Evolutionary conservation across 768 basidiomycete species (phyloP), one percentile per base, ranked within the genome.

Genomic region (Mycena rebaudengoi): DNA sequence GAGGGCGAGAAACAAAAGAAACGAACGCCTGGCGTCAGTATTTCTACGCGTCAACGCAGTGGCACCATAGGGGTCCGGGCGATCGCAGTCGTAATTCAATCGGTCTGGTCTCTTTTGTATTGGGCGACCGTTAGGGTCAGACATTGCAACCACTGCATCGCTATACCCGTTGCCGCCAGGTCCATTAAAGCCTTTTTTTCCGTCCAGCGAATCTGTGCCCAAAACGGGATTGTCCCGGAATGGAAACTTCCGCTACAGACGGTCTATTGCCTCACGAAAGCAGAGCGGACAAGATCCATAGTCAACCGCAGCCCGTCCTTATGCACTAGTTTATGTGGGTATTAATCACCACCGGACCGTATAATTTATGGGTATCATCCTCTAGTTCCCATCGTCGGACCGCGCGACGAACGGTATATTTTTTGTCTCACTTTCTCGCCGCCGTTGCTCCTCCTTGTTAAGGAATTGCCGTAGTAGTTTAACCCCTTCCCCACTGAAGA

Each of bases 401-500:
- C 88, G 83, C 48, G 85, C 79, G 26, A 77, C 67, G 65, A 88
- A 92, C 8, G 84, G 84, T 40, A 90, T 84, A 73, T 86, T 89
- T 68, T 78, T 72, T 43, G 79, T 74, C 78, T 91, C 91, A 28
- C 87, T 82, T 65, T 86, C 83, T 14, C 82, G 82, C 40, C 83
- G 83, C 48, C 89, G 82, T 67, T 74, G 72, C 49, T 83, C 85
- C 73, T 91, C 90, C 76, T 91, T 90, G 74, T 91, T 87, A 68
- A 97, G 74, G 74, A 92, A 94, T 26, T 75, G 74, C 44, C 91
- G 80, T 13, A 98, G 78, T 3, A 83, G 82, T 13, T 64, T 70
- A 11, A 98, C 80, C 40, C 91, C 92, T 50, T 82, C 76, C 23
- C 90, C 91, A 29, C 83, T 90, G 73, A 93, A 97, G 37, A 94